A percentile compares a stretch with the other conserved stretches of the same genome.
These are phyloP conservation scores for Aspergillus wentii DNA, from an alignment of 495 filamentous ascomycete species.

Conservation along the genomic window DNA sequence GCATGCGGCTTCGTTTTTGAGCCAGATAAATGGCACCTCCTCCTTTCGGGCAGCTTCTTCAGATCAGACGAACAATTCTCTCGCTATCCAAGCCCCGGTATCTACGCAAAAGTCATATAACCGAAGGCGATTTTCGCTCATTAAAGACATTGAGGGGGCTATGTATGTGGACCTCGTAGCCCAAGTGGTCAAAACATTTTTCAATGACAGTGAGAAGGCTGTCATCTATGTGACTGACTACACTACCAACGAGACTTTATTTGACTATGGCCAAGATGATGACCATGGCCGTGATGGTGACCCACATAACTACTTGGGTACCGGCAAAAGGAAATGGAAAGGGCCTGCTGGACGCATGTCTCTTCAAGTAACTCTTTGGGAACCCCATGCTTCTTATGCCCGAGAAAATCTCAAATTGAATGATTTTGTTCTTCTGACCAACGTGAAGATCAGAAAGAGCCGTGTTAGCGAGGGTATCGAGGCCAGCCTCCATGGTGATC, in stretches of 20 bases:
- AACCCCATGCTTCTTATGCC: conserved; percentile 58
- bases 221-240: conserved; percentile 85
- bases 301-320: conserved; percentile 36
- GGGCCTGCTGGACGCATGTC: conserved; percentile 75
- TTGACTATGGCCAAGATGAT: conserved; percentile 44
- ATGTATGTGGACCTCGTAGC: conserved; percentile 67
- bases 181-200: conserved; percentile 67
- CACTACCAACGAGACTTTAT: conserved; percentile 61
- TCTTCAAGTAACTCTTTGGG: conserved; percentile 68
- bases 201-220: conserved; percentile 37
- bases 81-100: conserved; percentile 12
- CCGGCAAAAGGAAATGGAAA: conserved; percentile 50
- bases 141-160: conserved; percentile 56
- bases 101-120: conserved; percentile 4
- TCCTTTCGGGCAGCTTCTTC: no score
- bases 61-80: no score
- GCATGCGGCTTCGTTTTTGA: conserved; percentile 24
- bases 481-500: conserved; percentile 65
- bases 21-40: no score
- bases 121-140: conserved; percentile 52
- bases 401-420: conserved; percentile 50
- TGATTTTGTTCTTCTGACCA: conserved; percentile 60
- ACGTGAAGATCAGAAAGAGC: conserved; percentile 61
- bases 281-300: conserved; percentile 43
- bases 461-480: conserved; percentile 56